Evolutionary conservation across 2,329 filamentous ascomycete species (phyloP).

Genomic region (Fusarium chlamydosporum): DNA sequence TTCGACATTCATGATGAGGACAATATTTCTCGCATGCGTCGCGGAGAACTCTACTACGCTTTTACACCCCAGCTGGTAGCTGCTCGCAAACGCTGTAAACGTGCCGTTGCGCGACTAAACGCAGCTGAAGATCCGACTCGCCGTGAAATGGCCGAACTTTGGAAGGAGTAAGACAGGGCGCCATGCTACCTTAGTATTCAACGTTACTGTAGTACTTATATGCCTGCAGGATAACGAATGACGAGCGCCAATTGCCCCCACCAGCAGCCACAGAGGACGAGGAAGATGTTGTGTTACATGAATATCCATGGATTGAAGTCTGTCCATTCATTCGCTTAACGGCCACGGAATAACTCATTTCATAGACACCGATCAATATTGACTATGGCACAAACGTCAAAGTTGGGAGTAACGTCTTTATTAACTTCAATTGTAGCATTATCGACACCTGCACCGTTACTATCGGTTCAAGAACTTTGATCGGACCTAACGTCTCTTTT

Average conservation of each 20-base stretch:
- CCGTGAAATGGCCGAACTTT: conserved; percentile 75
- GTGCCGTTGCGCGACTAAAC: conserved; percentile 75
- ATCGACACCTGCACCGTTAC: conserved; percentile 82
- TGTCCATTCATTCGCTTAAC: not conserved
- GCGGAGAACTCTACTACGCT: conserved; percentile 80
- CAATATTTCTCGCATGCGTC: conserved; percentile 70
- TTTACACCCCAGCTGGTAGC: conserved; percentile 77
- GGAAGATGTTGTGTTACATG: conserved; percentile 74
- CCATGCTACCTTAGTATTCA: accelerated
- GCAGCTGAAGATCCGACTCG: conserved; percentile 71
- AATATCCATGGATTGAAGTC: conserved; percentile 77
- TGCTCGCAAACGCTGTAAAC: conserved; percentile 72
- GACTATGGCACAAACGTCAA: conserved; percentile 85
- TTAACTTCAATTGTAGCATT: conserved; percentile 81
- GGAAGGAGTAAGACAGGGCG: conserved; percentile 73
- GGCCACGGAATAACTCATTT: not conserved
- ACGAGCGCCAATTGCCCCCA: conserved; percentile 74
- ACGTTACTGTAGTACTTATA: not conserved
- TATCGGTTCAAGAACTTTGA: conserved; percentile 81
- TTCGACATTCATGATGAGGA: conserved; percentile 59
- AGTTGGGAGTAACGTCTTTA: conserved; percentile 75
- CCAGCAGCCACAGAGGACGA: conserved; percentile 68
- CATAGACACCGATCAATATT: conserved; percentile 69
- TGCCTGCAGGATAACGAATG: conserved; percentile 69
- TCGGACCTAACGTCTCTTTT: conserved; percentile 84